Percentiles rank a stretch among this genome's conserved stretches.
These are phyloP conservation scores for Chenopodium suecicum DNA, from an alignment of 148 eudicot genomes.

Conservation along the genomic window DNA sequence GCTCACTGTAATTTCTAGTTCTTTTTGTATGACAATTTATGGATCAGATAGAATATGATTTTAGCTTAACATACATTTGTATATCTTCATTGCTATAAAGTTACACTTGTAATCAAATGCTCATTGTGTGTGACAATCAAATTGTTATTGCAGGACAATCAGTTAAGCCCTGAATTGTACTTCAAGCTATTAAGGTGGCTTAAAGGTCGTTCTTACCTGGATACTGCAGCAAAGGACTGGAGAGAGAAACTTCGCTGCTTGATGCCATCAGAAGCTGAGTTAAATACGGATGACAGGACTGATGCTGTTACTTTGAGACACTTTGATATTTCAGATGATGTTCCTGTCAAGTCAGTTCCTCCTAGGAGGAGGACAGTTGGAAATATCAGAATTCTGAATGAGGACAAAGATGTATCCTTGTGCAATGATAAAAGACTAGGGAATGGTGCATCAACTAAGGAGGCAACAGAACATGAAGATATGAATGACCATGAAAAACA, in stretches of 20 bases:
- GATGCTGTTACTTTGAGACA: constrained; percentile 40
- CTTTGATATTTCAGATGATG: constrained; percentile 47
- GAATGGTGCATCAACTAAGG: constrained; percentile 34
- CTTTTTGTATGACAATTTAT: constrained; percentile 17
- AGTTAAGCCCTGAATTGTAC: constrained; percentile 52
- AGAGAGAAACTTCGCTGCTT: constrained; percentile 46
- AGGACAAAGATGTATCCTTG: constrained; percentile 35
- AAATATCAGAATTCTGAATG: constrained; percentile 50
- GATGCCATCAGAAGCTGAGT: constrained; percentile 42
- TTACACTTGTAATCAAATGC: constrained; percentile 6
- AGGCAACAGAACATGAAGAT: constrained; percentile 25
- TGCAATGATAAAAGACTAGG: constrained; percentile 33
- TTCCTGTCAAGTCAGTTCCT: constrained; percentile 75
- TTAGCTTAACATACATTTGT: background rate
- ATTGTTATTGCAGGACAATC: constrained; percentile 49
- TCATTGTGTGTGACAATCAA: constrained; percentile 14
- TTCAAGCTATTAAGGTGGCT: constrained; percentile 68
- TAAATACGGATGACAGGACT: constrained; percentile 40
- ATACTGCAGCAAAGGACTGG: constrained; percentile 44
- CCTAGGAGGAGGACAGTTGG: constrained; percentile 73
- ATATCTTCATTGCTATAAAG: background rate
- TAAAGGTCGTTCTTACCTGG: constrained; percentile 53
- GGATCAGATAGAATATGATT: constrained; percentile 10
- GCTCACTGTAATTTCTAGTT: constrained; percentile 52
- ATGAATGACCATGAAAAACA: constrained; percentile 30